Conservation (phyloP, 2,329 filamentous ascomycete genomes). For the Byssochlamys sp. region DNA sequence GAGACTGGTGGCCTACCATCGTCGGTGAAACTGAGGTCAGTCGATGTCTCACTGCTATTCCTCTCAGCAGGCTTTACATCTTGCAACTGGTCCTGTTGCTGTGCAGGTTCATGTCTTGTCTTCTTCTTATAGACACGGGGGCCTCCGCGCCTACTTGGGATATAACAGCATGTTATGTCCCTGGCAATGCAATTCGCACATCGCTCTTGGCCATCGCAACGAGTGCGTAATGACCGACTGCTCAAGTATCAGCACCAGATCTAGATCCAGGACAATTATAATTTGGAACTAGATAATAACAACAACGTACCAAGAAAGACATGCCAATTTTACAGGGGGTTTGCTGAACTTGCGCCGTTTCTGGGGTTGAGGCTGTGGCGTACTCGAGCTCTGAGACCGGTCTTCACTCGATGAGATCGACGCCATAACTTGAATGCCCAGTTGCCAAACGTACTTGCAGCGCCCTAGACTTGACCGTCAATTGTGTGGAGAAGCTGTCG, state of each 20-base stretch:
- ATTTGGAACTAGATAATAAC: background rate
- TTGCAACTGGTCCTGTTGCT: background rate
- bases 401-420: background rate
- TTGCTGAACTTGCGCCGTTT: constrained; percentile 5
- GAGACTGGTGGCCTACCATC: background rate
- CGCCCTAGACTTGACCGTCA: background rate
- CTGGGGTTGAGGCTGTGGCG: background rate
- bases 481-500: background rate
- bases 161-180: constrained; percentile 18
- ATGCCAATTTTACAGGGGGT: constrained; percentile 44
- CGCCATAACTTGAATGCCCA: background rate
- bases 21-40: background rate
- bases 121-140: background rate
- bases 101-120: background rate
- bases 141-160: constrained; percentile 18
- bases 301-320: constrained; percentile 41
- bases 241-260: constrained; percentile 1
- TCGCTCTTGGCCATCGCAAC: constrained; percentile 39
- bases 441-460: background rate
- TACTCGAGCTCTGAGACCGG: background rate
- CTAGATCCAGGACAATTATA: background rate
- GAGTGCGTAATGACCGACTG: constrained; percentile 39
- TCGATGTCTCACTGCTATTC: background rate
- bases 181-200: constrained; percentile 28
- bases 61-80: background rate